Percentiles rank a stretch among this genome's conserved stretches.
These are phyloP conservation scores for Fusarium verticillioides DNA, from an alignment of 2,329 filamentous ascomycete species.

Conservation along the genomic window DNA sequence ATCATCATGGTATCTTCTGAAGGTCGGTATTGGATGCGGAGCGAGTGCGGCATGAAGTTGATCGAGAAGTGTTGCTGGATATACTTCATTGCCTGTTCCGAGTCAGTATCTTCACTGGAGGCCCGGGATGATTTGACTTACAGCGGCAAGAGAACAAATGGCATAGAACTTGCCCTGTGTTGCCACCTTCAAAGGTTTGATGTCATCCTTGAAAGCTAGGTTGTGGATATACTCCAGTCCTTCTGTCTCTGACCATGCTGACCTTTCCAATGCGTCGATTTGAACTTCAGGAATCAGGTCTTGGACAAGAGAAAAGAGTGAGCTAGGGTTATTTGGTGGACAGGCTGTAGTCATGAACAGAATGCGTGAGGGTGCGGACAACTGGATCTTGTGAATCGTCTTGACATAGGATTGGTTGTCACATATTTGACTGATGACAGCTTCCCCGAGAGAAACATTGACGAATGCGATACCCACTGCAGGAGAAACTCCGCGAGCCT, in stretches of 20 bases:
- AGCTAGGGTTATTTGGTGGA: conserved; percentile 74
- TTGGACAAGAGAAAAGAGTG: conserved; percentile 77
- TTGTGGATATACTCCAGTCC: conserved; percentile 82
- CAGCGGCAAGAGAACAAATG: conserved; percentile 85
- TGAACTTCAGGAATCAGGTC: conserved; percentile 57
- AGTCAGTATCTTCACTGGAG: not conserved
- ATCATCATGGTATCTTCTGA: conserved; percentile 97
- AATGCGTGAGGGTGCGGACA: conserved; percentile 83
- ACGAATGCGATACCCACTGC: conserved; percentile 88
- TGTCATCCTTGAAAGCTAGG: conserved; percentile 82
- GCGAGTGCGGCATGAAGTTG: conserved; percentile 79
- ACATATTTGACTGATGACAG: conserved; percentile 87
- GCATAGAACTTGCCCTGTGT: conserved; percentile 87
- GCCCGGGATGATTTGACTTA: conserved; percentile 55
- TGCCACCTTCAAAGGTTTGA: conserved; percentile 82
- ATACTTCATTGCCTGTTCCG: conserved; percentile 78
- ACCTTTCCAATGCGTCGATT: conserved; percentile 71
- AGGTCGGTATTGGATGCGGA: conserved; percentile 87
- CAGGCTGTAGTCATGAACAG: conserved; percentile 79
- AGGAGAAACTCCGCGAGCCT: conserved; percentile 87
- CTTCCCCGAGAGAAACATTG: conserved; percentile 86
- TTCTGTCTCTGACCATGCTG: conserved; percentile 82
- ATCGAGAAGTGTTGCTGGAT: conserved; percentile 76
- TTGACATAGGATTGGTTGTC: conserved; percentile 93
- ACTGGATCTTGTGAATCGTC: conserved; percentile 85